Conservation (phyloP, 495 filamentous ascomycete genomes). For the Neurospora africana region DNA sequence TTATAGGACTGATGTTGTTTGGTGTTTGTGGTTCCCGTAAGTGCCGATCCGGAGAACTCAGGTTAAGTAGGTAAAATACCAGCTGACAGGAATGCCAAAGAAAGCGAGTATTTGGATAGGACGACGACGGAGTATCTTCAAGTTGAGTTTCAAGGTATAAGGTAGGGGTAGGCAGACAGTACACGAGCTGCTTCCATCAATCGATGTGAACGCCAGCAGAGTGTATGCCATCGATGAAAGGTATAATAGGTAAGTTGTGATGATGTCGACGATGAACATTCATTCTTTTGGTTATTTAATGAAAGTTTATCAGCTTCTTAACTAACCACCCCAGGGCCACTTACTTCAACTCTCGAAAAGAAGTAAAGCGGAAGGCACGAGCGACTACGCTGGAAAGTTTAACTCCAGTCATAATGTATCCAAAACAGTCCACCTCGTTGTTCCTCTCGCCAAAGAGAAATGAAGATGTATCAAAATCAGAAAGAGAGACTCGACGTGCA, state of each 20-base stretch:
- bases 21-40: neutral
- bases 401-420: too few relatives aligned
- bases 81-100: too few relatives aligned
- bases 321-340: too few relatives aligned
- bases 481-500: too few relatives aligned
- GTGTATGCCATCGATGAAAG: neutral
- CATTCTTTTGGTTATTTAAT: too few relatives aligned
- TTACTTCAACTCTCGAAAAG: neutral
- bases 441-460: too few relatives aligned
- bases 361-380: neutral
- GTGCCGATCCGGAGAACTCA: neutral
- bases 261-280: neutral
- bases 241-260: neutral
- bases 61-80: neutral
- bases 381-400: neutral
- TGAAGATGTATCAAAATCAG: too few relatives aligned
- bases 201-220: neutral
- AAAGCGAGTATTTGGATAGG: neutral
- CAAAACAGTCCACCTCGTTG: too few relatives aligned
- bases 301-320: too few relatives aligned
- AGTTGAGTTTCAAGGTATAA: neutral
- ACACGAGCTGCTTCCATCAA: neutral
- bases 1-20: neutral
- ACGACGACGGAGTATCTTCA: neutral
- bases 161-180: neutral